These are phyloP conservation scores for Ophiostoma sp. DNA, from an alignment of 2,329 filamentous ascomycete genomes.

Conservation along the genomic window DNA sequence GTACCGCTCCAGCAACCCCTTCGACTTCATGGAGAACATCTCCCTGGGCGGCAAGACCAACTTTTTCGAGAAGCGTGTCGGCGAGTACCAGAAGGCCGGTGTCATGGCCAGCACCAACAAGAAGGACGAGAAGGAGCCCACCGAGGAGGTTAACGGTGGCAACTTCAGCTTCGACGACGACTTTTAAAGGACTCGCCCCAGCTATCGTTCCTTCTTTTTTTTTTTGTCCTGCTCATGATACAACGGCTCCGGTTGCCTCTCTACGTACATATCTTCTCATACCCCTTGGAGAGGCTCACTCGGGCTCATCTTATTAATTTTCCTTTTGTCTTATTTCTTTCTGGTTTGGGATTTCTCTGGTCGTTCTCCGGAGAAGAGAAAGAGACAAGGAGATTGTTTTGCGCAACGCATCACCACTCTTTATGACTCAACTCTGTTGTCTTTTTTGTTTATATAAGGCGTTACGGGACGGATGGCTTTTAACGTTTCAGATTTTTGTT, in stretches of 20 bases:
- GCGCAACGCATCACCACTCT: slow-evolving; percentile 22
- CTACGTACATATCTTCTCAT: slow-evolving; percentile 22
- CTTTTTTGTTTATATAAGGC: slow-evolving; percentile 20
- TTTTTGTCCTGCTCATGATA: slow-evolving; percentile 21
- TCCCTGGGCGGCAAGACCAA: slow-evolving; percentile 98
- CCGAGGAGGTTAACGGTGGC: slow-evolving; percentile 51
- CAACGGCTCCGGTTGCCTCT: slow-evolving; percentile 11
- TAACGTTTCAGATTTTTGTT: slow-evolving; percentile 15
- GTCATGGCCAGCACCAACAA: slow-evolving; percentile 91
- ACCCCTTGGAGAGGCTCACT: slow-evolving; percentile 19
- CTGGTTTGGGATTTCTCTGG: neutral
- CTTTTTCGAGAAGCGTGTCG: slow-evolving; percentile 99
- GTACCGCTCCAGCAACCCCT: slow-evolving; percentile 90
- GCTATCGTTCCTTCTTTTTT: neutral
- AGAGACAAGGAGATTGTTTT: slow-evolving; percentile 10
- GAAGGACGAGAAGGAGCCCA: slow-evolving; percentile 41
- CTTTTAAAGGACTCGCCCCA: slow-evolving; percentile 59
- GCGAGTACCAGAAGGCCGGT: slow-evolving; percentile 98
- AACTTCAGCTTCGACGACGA: slow-evolving; percentile 95
- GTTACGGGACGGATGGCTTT: slow-evolving; percentile 20
- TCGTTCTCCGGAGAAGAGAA: neutral
- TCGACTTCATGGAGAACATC: slow-evolving; percentile 99
- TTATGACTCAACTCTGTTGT: slow-evolving; percentile 18
- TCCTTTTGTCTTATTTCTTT: slow-evolving; percentile 13
- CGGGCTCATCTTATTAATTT: slow-evolving; percentile 12